Percentiles rank a stretch among this genome's conserved stretches.
Conservation (phyloP, 2,329 filamentous ascomycete genomes). For the Cercospora berteroae region DNA sequence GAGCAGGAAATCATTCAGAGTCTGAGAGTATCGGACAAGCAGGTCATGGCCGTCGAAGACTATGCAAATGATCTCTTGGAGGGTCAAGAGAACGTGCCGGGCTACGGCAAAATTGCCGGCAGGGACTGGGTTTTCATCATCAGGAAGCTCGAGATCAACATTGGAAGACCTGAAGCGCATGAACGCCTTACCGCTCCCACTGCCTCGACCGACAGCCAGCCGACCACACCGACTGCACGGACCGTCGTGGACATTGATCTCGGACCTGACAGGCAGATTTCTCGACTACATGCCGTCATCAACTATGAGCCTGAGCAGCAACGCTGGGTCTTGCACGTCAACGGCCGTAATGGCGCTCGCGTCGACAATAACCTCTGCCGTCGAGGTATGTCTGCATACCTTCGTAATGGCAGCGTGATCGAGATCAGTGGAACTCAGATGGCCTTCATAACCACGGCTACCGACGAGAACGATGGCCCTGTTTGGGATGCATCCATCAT, state of each 20-base stretch:
- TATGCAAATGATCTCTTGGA: slow-evolving; percentile 55
- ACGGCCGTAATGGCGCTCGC: slow-evolving; percentile 87
- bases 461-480: slow-evolving; percentile 68
- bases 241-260: slow-evolving; percentile 78
- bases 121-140: slow-evolving; percentile 84
- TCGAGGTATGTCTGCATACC: slow-evolving; percentile 61
- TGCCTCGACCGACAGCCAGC: slow-evolving; percentile 17
- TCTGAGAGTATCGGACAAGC: slow-evolving; percentile 46
- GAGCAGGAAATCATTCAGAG: slow-evolving; percentile 47
- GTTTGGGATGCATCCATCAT: slow-evolving; percentile 49
- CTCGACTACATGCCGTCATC: slow-evolving; percentile 51
- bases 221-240: slow-evolving; percentile 37
- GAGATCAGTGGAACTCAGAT: slow-evolving; percentile 93
- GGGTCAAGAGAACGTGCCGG: slow-evolving; percentile 50
- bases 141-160: slow-evolving; percentile 70
- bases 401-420: slow-evolving; percentile 85
- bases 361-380: slow-evolving; percentile 73
- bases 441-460: slow-evolving; percentile 94
- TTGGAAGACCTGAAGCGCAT: slow-evolving; percentile 60
- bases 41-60: slow-evolving; percentile 57
- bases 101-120: slow-evolving; percentile 79
- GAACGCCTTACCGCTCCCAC: slow-evolving; percentile 29
- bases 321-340: slow-evolving; percentile 80
- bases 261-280: slow-evolving; percentile 52
- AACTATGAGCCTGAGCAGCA: slow-evolving; percentile 46